A percentile compares a stretch with the other conserved stretches of the same genome.
Evolutionary conservation across 2,329 filamentous ascomycete genomes (phyloP).

Genomic region (Ceratocystis eucalypticola): DNA sequence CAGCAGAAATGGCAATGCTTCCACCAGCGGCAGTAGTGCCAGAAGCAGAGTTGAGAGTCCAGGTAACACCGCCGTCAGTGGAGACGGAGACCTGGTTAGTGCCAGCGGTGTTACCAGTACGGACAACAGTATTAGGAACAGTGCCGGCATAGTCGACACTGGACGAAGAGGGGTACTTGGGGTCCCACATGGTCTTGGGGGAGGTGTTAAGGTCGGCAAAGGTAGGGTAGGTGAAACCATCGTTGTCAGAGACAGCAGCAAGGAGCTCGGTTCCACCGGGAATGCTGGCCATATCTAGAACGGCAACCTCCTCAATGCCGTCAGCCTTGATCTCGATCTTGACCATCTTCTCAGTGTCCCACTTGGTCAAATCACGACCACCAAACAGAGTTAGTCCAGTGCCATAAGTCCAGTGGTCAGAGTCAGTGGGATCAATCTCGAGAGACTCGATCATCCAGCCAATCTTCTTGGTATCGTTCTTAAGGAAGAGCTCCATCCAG

Average conservation of each 20-base stretch:
- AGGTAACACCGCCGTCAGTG: slow-evolving; percentile 10
- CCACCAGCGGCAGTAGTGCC: slow-evolving; percentile 13
- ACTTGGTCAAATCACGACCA: slow-evolving; percentile 41
- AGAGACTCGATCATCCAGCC: slow-evolving; percentile 50
- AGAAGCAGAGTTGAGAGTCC: slow-evolving; percentile 8
- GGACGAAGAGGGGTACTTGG: slow-evolving; percentile 33
- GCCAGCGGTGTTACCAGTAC: slow-evolving; percentile 35
- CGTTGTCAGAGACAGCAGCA: slow-evolving; percentile 38
- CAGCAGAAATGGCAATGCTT: slow-evolving; percentile 9
- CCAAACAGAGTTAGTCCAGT: slow-evolving; percentile 43
- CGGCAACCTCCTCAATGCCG: slow-evolving; percentile 42
- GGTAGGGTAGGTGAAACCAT: slow-evolving; percentile 36
- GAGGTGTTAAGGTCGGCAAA: slow-evolving; percentile 29
- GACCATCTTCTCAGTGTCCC: slow-evolving; percentile 37
- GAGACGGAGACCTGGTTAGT: slow-evolving; percentile 26
- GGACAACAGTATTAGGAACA: slow-evolving; percentile 34
- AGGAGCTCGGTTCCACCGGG: slow-evolving; percentile 39
- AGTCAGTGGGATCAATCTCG: slow-evolving; percentile 45
- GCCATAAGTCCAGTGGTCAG: slow-evolving; percentile 47
- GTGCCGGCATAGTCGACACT: slow-evolving; percentile 39
- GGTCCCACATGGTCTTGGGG: slow-evolving; percentile 35
- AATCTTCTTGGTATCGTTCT: slow-evolving; percentile 35
- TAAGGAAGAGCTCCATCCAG: slow-evolving; percentile 39
- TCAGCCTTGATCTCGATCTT: slow-evolving; percentile 38
- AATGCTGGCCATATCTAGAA: slow-evolving; percentile 36